Percentiles rank a stretch among this genome's conserved stretches.
Evolutionary conservation across 2,329 filamentous ascomycete species (phyloP).

Genomic region (Talaromyces sp.): DNA sequence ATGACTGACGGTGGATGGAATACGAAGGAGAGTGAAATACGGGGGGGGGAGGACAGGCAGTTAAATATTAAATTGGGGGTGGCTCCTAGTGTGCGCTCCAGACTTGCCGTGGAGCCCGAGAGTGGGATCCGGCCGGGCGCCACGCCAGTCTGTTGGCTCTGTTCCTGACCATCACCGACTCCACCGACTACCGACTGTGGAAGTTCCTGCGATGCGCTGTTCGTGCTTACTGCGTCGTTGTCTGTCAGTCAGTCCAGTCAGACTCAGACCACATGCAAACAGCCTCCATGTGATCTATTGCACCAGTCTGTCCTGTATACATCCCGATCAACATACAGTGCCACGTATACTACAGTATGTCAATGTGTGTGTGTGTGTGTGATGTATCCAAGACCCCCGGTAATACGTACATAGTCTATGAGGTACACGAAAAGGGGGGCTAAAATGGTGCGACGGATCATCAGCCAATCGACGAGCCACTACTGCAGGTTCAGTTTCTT

Average conservation of each 20-base stretch:
- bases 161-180: background rate
- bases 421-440: background rate
- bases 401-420: too few relatives aligned
- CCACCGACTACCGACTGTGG: background rate
- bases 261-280: background rate
- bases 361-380: background rate
- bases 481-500: constrained; percentile 10
- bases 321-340: too few relatives aligned
- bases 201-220: background rate
- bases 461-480: background rate
- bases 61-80: constrained; percentile 1
- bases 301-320: background rate
- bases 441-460: constrained; percentile 7
- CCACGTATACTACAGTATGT: too few relatives aligned
- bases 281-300: background rate
- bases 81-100: background rate
- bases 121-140: background rate
- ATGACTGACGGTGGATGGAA: constrained; percentile 10
- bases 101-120: constrained; percentile 5
- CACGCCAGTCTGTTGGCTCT: constrained; percentile 2
- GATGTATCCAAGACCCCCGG: background rate
- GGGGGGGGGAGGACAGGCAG: constrained; percentile 9
- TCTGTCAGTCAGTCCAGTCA: background rate
- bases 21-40: background rate
- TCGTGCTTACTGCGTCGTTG: too few relatives aligned